phyloP scores from a whole-genome alignment of 805 yeast species.

The Sugiyamaella qingdaonensis region DNA sequence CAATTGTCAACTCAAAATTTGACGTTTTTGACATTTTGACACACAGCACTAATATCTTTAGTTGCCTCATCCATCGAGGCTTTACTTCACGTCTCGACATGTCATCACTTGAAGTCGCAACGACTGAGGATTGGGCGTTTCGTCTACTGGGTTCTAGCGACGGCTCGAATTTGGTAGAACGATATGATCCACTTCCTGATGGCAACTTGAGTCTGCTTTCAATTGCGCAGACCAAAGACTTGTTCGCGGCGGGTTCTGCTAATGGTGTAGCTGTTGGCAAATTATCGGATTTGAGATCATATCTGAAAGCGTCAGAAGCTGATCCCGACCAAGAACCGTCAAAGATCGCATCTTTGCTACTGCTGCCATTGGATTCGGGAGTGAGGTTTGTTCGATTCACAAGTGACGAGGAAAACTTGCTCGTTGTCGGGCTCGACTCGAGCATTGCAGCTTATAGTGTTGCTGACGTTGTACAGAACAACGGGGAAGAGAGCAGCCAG shows the following conservation, averaged over 20 bases:
- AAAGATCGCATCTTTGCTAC: neutral
- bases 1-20: too few relatives aligned
- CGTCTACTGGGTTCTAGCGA: conserved; percentile 9
- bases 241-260: conserved; percentile 25
- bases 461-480: neutral
- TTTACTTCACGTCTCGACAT: neutral
- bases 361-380: neutral
- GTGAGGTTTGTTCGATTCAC: conserved; percentile 14
- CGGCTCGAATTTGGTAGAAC: conserved; percentile 13
- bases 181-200: conserved; percentile 19
- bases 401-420: conserved; percentile 23
- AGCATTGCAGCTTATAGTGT: neutral
- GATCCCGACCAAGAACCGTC: neutral
- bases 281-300: conserved; percentile 19
- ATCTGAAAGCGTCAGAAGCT: conserved; percentile 1
- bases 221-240: conserved; percentile 23
- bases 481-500: neutral
- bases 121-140: conserved; percentile 25
- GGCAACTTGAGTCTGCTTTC: conserved; percentile 22
- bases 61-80: neutral
- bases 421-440: conserved; percentile 10
- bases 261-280: conserved; percentile 21
- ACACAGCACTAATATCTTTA: too few relatives aligned
- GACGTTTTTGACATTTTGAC: too few relatives aligned
- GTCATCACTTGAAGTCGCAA: neutral